phyloP scores from a whole-genome alignment of 192 early-diverging fungal genomes.

The Bifiguratus adelaidae region DNA sequence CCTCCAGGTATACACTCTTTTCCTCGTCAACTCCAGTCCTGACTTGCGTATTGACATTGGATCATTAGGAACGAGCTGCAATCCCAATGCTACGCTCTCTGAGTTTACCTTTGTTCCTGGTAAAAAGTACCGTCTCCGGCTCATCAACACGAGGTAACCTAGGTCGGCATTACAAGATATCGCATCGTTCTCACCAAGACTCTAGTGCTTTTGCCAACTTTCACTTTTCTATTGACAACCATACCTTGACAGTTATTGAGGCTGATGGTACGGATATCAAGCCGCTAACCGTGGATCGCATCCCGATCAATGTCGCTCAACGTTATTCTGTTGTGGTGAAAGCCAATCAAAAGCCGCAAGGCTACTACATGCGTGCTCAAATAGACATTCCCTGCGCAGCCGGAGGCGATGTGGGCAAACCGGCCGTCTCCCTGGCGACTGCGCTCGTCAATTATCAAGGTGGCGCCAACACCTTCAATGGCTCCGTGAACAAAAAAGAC shows the following conservation, averaged over 20 bases:
- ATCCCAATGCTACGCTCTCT: neutral
- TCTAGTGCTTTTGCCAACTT: slow-evolving; percentile 43
- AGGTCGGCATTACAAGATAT: neutral
- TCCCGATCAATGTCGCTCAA: slow-evolving; percentile 27
- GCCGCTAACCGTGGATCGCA: slow-evolving; percentile 9
- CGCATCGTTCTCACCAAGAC: neutral
- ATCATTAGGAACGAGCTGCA: neutral
- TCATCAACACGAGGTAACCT: slow-evolving; percentile 60
- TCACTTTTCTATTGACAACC: slow-evolving; percentile 66
- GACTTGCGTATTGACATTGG: too few relatives aligned
- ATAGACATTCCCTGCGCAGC: slow-evolving; percentile 22
- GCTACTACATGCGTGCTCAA: slow-evolving; percentile 25
- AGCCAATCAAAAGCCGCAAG: slow-evolving; percentile 20
- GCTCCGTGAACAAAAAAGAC: neutral
- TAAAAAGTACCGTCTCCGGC: slow-evolving; percentile 63
- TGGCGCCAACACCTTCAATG: neutral
- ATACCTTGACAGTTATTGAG: slow-evolving; percentile 62
- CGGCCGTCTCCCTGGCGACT: neutral
- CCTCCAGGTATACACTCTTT: too few relatives aligned
- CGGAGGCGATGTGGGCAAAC: slow-evolving; percentile 1
- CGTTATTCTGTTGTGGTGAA: slow-evolving; percentile 29
- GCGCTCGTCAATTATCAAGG: neutral
- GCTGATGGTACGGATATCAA: slow-evolving; percentile 22
- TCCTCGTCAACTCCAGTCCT: neutral
- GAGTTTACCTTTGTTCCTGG: slow-evolving; percentile 39